phyloP scores from a whole-genome alignment of 192 early-diverging fungal species.

The Fimicolochytrium jonesii region DNA sequence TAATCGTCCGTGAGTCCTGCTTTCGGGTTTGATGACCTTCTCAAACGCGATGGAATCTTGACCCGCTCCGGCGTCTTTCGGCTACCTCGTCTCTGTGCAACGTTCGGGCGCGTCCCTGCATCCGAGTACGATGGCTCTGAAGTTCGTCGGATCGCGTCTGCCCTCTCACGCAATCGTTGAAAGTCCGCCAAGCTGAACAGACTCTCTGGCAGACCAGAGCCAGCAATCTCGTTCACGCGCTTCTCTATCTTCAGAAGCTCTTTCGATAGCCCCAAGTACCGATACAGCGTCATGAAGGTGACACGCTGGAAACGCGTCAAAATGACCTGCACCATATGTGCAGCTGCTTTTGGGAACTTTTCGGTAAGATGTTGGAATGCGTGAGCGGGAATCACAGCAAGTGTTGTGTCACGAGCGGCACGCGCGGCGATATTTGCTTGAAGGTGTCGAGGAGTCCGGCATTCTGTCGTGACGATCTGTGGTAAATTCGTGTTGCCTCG shows the following conservation, averaged over 20 bases:
- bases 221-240: constrained; percentile 70
- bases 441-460: constrained; percentile 8
- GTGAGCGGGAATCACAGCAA: constrained; percentile 89
- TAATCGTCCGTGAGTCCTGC: constrained; percentile 6
- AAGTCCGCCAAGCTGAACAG: constrained; percentile 25
- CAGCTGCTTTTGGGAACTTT: constrained; percentile 87
- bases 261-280: constrained; percentile 80
- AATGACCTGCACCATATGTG: constrained; percentile 95
- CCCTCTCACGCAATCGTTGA: constrained; percentile 22
- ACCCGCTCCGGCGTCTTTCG: too few species aligned
- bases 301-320: constrained; percentile 93
- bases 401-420: constrained; percentile 81
- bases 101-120: neutral
- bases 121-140: constrained; percentile 2
- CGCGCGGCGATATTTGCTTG: constrained; percentile 79
- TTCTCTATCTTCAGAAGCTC: constrained; percentile 85
- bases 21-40: too few species aligned
- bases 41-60: too few species aligned
- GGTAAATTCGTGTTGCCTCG: neutral
- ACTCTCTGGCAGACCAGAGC: constrained; percentile 47
- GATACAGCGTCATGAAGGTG: constrained; percentile 84
- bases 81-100: neutral
- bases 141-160: constrained; percentile 1
- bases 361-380: constrained; percentile 85
- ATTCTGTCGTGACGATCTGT: constrained; percentile 1